Evolutionary conservation across 805 yeast species (phyloP), one percentile per base, ranked within the genome.

Genomic region (Peterozyma toletana): DNA sequence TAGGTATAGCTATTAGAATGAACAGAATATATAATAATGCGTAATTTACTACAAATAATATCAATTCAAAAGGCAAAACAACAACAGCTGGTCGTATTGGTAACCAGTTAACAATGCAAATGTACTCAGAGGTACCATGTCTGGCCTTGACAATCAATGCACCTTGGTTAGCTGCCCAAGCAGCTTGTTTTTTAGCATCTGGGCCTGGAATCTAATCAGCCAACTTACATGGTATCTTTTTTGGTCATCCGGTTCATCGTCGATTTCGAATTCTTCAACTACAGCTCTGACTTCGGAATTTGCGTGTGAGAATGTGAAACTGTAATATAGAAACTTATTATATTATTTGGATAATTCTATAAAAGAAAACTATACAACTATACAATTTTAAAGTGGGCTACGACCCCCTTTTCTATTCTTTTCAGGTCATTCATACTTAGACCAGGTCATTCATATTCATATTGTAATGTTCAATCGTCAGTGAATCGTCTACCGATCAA

Each of bases 21-120:
- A 21, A 7, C 27, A 5, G 27, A 21, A n/a, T n/a, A 21, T 21
- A 21, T 21, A 4, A 21, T 21, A 5, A 7, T 21, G 7, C 4
- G 27, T 4, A 21, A 21, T 21, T 7, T 5, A 21, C 7, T 4
- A 21, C 27, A 7, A 21, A 21, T 7, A 21, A 21, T 21, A 21
- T 21, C 27, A 21, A 21, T 21, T 21, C 27, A 21, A 21, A 7
- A 21, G 98, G 95, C 58, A 93, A 75, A 42, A 67, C 76, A 48
- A 87, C 96, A 75, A 99, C 99, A 30, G 96, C 98, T 55, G 99
- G 99, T 93, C 98, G 39, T 93, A 99, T 59, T 98, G 98, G 76
- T 93, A 93, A 63, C 99, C 99, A 50, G 98, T 93, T 68, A 93
- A 83, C 62, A 93, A 72, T 30, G 68, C 93, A 93, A 66, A 93